phyloP scores from a whole-genome alignment of 129 eudicot genomes.

The Flaveria ramosissima region DNA sequence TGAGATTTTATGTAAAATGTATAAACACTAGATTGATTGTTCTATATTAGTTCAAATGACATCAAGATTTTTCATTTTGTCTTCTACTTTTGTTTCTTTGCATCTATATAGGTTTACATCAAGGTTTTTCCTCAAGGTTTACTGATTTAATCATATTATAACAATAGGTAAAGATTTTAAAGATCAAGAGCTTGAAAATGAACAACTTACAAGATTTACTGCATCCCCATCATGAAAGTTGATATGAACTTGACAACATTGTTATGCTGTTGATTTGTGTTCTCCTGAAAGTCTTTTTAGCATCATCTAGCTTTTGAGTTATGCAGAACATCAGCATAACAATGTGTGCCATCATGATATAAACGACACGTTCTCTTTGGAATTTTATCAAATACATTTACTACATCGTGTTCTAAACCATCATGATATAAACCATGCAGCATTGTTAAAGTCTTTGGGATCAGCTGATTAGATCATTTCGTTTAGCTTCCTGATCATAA shows the following conservation, averaged over 20 bases:
- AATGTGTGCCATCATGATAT: too few species aligned
- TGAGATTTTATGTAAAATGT: conserved; percentile 1
- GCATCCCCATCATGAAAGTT: background rate
- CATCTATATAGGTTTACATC: background rate
- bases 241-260: too few species aligned
- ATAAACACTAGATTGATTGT: conserved; percentile 10
- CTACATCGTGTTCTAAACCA: background rate
- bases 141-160: background rate
- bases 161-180: background rate
- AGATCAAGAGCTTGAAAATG: background rate
- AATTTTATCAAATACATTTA: background rate
- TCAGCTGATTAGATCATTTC: background rate
- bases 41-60: background rate
- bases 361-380: background rate
- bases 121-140: background rate
- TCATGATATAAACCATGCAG: background rate
- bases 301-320: background rate
- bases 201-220: background rate
- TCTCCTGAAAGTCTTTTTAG: background rate
- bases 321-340: background rate
- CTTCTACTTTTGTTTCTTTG: background rate
- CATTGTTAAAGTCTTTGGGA: background rate
- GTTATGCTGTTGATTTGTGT: background rate
- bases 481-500: background rate
- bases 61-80: background rate